A percentile compares a stretch with the other conserved stretches of the same genome.
Conservation (phyloP, 2,329 filamentous ascomycete species). For the Aspergillus sp. region DNA sequence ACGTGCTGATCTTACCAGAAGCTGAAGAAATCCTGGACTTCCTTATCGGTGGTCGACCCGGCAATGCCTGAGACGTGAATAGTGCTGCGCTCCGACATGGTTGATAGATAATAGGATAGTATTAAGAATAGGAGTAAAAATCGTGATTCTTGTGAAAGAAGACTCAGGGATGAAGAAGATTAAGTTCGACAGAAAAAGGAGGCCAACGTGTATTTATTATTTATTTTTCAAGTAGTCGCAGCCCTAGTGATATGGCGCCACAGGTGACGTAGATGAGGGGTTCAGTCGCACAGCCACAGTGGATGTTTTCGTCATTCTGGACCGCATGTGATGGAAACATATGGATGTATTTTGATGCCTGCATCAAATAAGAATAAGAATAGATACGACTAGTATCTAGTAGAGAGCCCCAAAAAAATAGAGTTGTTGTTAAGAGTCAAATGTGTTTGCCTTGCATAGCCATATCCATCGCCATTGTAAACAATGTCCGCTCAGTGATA, state of each 20-base stretch:
- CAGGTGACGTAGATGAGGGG: constrained; percentile 28
- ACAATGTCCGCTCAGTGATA: too few species aligned
- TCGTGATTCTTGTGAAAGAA: not conserved
- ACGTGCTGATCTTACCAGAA: constrained; percentile 65
- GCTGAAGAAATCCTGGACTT: constrained; percentile 95
- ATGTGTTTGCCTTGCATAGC: too few species aligned
- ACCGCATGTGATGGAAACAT: constrained; percentile 6
- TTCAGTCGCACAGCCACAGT: constrained; percentile 22
- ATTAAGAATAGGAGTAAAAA: not conserved
- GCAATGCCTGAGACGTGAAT: constrained; percentile 91
- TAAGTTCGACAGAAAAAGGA: constrained; percentile 3
- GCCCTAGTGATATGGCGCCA: constrained; percentile 20
- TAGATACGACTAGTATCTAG: too few species aligned
- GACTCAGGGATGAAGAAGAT: not conserved
- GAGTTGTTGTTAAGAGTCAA: too few species aligned
- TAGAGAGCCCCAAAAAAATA: too few species aligned
- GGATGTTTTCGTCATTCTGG: too few species aligned
- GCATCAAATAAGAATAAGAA: too few species aligned
- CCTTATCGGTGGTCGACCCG: constrained; percentile 74
- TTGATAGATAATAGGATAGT: constrained; percentile 16
- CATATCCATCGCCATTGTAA: too few species aligned
- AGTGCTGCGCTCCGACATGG: constrained; percentile 57
- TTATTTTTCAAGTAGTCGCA: constrained; percentile 2
- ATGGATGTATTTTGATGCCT: constrained; percentile 3
- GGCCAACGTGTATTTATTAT: constrained; percentile 12